Evolutionary conservation across 2,329 filamentous ascomycete genomes (phyloP), one percentile per base, ranked within the genome.

Genomic region (Cryphonectria nitschkei): DNA sequence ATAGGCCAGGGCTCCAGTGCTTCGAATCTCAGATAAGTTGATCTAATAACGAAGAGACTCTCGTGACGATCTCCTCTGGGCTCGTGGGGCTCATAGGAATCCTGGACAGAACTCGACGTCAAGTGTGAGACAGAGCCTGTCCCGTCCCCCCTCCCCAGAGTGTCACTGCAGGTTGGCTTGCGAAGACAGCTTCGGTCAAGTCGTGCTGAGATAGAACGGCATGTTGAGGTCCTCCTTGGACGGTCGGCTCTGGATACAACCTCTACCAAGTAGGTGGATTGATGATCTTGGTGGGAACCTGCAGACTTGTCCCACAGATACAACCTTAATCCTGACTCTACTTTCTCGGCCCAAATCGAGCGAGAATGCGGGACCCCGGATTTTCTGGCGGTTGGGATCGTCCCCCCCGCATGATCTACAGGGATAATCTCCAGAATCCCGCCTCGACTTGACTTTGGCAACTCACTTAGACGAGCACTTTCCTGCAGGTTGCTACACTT

Each of bases 271-370:
- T 11, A 46, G 41, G n/a, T 50, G 63, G 43, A 13, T 34, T 22
- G 63, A 19, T 32, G 29, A 50, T 64, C 63, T 46, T 46, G 29
- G n/a, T 22, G 63, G 41, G 29, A 32, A 54, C 46, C 64, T 39
- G 50, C 34, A 34, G 64, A 26, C 50, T 50, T 50, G 64, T 66
- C 11, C 46, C 64, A 54, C 64, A 54, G 32, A 54, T 39, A 39
- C 64, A 66, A 39, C 43, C 64, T 56, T 37, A 34, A 66, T 29
- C 46, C 19, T 67, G 29, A 7, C 22, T 50, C 22, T 50, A 22
- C 22, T 50, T 62, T 62, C 66, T 68, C 66, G 66, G 66, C 41
- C 50, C 66, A 68, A 62, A 61, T 68, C 66, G 34, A 61, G 66
- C 66, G 54, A 61, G 66, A 61, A 37, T 39, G 37, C 65, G 64